Base-by-base conservation (phyloP, 2,329 filamentous ascomycete species). In the Ceratocystis variospora region DNA sequence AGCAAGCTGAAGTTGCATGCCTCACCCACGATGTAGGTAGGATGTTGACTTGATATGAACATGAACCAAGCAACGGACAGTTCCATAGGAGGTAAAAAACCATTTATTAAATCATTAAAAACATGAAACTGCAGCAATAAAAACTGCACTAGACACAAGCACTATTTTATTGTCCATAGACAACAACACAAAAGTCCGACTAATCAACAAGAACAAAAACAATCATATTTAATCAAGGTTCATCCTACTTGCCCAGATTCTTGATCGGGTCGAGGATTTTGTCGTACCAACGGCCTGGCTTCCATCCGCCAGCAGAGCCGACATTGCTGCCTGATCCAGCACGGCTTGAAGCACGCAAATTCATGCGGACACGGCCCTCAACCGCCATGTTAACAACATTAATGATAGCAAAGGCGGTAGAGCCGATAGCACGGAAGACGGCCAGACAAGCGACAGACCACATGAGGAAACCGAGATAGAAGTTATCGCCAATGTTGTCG, bases 391-490 rank as follows among this genome's bases (percentile, higher is more conserved):
- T 93, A 66, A 99, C 77, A 44, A 87, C 78, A 73, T 95, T 93
- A 72, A 97, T 86, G 68, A 96, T 75, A 1, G 89, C 86, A 77
- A 95, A 99, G 0, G 89, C 83, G 0, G 86, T 86, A 8, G 83
- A 87, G 0, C 94, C 94, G 1, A 96, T 75, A 0, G 90, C 92
- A 69, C 94, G 85, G 81, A 99, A 96, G 5, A 94, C 78, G 0
- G 95, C 94, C 31, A 99, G 78, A 0, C 82, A 81, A 0, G 94
- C 94, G 15, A 99, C 94, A 37, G 83, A 80, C 94, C 94, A 99
- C 25, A 99, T 81, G 73, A 99, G 90, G 76, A 97, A 94, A 45
- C 86, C 87, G 55, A 99, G 82, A 75, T 99, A 99, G 73, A 88
- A 85, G 78, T 99, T 99, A 71, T 87, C 82, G 5, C 86, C 86